Evolutionary conservation across 2,329 filamentous ascomycete species (phyloP).

Genomic region (Diplodia sapinea): DNA sequence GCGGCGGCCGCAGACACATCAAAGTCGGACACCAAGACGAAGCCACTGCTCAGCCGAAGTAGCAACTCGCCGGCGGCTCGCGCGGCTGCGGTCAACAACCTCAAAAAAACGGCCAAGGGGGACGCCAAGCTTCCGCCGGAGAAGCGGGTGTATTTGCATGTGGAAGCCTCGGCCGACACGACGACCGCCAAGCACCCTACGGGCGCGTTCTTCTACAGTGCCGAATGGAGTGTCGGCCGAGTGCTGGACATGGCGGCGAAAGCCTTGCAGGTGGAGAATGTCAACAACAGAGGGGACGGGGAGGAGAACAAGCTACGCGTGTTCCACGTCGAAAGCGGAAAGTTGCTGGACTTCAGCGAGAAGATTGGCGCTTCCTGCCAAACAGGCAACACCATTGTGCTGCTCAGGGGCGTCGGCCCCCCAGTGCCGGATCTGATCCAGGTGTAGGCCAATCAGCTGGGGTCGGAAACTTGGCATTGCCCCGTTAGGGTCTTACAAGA

Average conservation of each 20-base stretch:
- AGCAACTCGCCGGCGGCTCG: conserved; percentile 62
- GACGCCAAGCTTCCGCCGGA: conserved; percentile 80
- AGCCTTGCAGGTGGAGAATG: conserved; percentile 77
- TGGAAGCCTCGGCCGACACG: conserved; percentile 88
- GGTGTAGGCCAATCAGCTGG: conserved; percentile 33
- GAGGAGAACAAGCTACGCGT: conserved; percentile 83
- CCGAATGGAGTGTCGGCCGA: conserved; percentile 87
- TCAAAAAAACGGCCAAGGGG: conserved; percentile 90
- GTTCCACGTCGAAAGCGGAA: conserved; percentile 90
- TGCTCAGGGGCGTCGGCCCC: conserved; percentile 84
- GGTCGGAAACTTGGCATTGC: conserved; percentile 6
- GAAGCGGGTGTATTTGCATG: conserved; percentile 87
- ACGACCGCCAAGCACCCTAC: conserved; percentile 81
- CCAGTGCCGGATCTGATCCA: conserved; percentile 74
- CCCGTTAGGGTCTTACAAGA: neutral
- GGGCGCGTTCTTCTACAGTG: conserved; percentile 57
- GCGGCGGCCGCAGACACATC: conserved; percentile 65
- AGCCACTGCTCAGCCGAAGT: neutral
- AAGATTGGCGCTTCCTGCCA: conserved; percentile 76
- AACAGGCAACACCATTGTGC: conserved; percentile 87
- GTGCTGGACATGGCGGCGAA: conserved; percentile 79
- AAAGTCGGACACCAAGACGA: conserved; percentile 31
- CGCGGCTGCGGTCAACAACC: conserved; percentile 71
- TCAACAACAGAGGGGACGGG: conserved; percentile 77
- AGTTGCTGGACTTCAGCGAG: conserved; percentile 85